Evolutionary conservation across 495 filamentous ascomycete species (phyloP).

Genomic region (Penicillium lividum): DNA sequence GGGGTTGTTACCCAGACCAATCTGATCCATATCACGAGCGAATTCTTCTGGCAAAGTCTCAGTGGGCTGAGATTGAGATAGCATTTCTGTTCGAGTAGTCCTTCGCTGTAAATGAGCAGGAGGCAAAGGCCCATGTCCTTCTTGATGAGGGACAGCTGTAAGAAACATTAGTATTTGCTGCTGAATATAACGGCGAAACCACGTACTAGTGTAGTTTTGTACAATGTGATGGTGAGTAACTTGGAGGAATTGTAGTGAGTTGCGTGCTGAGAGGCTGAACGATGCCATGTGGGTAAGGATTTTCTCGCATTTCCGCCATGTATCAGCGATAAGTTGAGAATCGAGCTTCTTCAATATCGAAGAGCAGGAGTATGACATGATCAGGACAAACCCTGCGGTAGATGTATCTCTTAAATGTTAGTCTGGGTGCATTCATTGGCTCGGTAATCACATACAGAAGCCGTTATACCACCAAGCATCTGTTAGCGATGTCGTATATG

Average conservation of each 20-base stretch:
- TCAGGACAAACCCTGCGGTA: conserved; percentile 43
- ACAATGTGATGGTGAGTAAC: conserved; percentile 28
- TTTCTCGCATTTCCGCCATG: conserved; percentile 34
- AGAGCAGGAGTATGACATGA: conserved; percentile 37
- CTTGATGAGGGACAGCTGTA: conserved; percentile 3
- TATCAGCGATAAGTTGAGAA: conserved; percentile 18
- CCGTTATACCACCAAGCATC: conserved; percentile 53
- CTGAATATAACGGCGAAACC: background rate
- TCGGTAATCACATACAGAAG: conserved; percentile 34
- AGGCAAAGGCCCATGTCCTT: background rate
- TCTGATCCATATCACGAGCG: conserved; percentile 7
- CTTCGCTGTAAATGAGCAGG: conserved; percentile 9
- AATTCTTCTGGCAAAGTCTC: conserved; percentile 6
- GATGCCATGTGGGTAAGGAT: conserved; percentile 31
- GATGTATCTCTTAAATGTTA: conserved; percentile 35
- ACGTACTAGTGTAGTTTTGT: conserved; percentile 25
- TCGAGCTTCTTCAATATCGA: conserved; percentile 29
- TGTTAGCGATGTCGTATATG: conserved; percentile 38
- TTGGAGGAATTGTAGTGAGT: conserved; percentile 36
- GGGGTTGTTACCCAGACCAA: conserved; percentile 13
- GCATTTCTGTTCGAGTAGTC: background rate
- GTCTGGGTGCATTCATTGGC: background rate
- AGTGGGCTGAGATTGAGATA: background rate
- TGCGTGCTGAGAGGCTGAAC: conserved; percentile 33
- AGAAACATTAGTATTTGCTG: background rate